These are phyloP conservation scores for Xylaria arbuscula DNA, from an alignment of 2,329 filamentous ascomycete genomes.

Conservation along the genomic window DNA sequence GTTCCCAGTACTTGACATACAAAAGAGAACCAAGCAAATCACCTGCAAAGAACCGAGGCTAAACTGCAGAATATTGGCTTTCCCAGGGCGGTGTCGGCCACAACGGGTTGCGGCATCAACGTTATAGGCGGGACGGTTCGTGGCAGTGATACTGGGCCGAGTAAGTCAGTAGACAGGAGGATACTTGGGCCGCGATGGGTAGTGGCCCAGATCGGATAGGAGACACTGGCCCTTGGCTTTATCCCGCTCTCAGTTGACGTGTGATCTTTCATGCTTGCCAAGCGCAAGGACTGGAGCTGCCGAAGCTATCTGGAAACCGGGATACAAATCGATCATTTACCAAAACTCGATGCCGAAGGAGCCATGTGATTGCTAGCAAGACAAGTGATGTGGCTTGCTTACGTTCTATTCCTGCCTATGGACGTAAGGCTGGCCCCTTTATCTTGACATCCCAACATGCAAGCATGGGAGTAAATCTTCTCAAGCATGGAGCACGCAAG, in stretches of 20 bases:
- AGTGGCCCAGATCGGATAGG: constrained; percentile 34
- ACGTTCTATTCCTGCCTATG: constrained; percentile 9
- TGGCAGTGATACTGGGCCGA: constrained; percentile 31
- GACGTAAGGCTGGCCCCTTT: background rate
- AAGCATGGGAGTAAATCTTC: background rate
- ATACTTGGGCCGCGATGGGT: constrained; percentile 25
- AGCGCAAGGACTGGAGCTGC: constrained; percentile 18
- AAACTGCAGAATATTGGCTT: constrained; percentile 16
- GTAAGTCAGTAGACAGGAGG: constrained; percentile 9
- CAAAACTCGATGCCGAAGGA: constrained; percentile 11
- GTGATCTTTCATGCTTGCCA: constrained; percentile 15
- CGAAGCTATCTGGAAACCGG: constrained; percentile 16
- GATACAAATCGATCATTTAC: constrained; percentile 8
- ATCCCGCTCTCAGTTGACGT: constrained; percentile 3
- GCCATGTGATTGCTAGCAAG: constrained; percentile 16
- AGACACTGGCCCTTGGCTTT: constrained; percentile 24
- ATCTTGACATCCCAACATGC: background rate
- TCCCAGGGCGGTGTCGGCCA: constrained; percentile 19
- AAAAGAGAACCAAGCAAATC: constrained; percentile 21
- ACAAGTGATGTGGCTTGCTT: constrained; percentile 8
- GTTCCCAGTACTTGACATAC: constrained; percentile 18
- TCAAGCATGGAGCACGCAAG: constrained; percentile 18
- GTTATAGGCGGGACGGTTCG: constrained; percentile 35
- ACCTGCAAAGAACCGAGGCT: constrained; percentile 36
- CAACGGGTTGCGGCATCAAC: constrained; percentile 36